These are phyloP conservation scores for Marchantia polymorpha DNA, from an alignment of 225 moss, liverwort and hornwort genomes.

Conservation along the genomic window DNA sequence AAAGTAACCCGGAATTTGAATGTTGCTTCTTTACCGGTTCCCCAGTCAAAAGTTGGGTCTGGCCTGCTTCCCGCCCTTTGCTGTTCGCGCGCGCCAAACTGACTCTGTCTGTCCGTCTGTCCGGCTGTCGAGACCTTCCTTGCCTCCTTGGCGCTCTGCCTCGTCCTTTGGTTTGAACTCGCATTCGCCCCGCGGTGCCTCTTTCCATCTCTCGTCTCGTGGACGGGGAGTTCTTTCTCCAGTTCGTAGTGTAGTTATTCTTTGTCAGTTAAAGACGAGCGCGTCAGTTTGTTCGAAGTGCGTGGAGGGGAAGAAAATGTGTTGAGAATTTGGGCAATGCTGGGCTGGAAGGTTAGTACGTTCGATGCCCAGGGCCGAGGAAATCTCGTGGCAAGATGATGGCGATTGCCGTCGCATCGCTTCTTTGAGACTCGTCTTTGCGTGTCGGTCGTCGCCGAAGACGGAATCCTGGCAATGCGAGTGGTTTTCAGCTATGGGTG, in stretches of 20 bases:
- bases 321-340: neutral
- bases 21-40: no score
- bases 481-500: neutral
- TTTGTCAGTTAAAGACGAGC: neutral
- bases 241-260: no score
- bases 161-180: neutral
- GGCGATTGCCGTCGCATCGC: neutral
- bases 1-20: no score
- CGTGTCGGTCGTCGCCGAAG: neutral
- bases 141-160: neutral
- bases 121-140: neutral
- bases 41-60: no score
- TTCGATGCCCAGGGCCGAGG: no score
- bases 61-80: neutral
- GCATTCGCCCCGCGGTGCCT: neutral
- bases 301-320: neutral
- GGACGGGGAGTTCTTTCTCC: neutral
- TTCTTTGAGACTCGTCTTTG: no score
- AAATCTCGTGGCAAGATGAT: neutral
- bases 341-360: neutral
- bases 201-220: constrained; percentile 4
- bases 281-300: neutral
- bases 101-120: no score
- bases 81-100: constrained; percentile 1
- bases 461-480: neutral